Evolutionary conservation across 345 rosid species (phyloP).

Genomic region (Boechera stricta): DNA sequence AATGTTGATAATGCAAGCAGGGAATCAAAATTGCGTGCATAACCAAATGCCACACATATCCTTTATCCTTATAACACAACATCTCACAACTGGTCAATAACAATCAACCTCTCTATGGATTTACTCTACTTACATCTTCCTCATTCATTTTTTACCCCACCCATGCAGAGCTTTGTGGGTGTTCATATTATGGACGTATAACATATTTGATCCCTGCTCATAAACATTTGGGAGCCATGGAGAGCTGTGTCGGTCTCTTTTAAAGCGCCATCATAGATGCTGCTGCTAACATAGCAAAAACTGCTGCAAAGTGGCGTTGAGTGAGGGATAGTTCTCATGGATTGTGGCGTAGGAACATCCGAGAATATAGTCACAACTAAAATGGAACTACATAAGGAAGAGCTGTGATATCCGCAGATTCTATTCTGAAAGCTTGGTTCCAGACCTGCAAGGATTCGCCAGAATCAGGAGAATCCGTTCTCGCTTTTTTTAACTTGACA

Average conservation of each 20-base stretch:
- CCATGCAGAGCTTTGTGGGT: conserved; percentile 16
- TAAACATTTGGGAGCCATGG: neutral
- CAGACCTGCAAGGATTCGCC: conserved; percentile 54
- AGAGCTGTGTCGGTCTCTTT: neutral
- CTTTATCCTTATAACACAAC: conserved; percentile 11
- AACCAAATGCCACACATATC: conserved; percentile 14
- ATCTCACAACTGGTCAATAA: conserved; percentile 21
- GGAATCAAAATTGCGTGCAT: conserved; percentile 25
- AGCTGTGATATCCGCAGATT: conserved; percentile 64
- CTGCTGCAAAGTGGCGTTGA: conserved; percentile 3
- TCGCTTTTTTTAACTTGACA: conserved; percentile 45
- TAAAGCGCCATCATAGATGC: conserved; percentile 1
- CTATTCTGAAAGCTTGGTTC: conserved; percentile 64
- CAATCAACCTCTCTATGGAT: conserved; percentile 13
- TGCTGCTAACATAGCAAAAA: conserved; percentile 8
- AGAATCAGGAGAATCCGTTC: conserved; percentile 38
- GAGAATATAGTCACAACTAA: conserved; percentile 45
- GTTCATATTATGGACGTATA: conserved; percentile 1
- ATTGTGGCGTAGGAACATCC: conserved; percentile 21
- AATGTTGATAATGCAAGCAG: neutral
- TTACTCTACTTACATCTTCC: conserved; percentile 30
- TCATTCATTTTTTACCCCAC: conserved; percentile 10
- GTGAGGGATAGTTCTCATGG: conserved; percentile 14
- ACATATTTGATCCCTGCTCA: neutral
- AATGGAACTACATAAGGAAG: conserved; percentile 79